Conservation (phyloP, 192 early-diverging fungal species). For the Coemansia aciculifera region DNA sequence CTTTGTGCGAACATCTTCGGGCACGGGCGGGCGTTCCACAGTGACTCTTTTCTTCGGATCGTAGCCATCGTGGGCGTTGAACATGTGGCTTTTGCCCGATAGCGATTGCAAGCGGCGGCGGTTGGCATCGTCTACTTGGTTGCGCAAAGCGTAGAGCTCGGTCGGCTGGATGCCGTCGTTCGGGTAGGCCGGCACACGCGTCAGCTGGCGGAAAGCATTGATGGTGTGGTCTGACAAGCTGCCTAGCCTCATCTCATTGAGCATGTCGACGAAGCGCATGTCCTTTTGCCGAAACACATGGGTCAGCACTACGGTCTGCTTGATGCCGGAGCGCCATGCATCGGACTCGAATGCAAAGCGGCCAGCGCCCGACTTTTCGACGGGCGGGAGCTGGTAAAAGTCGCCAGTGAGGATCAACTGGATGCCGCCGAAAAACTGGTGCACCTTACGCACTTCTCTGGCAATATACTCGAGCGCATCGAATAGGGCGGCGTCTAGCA, state of each 20-base stretch:
- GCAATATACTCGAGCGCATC: constrained; percentile 73
- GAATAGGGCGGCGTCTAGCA: constrained; percentile 73
- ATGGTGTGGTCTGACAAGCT: constrained; percentile 60
- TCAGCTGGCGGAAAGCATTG: constrained; percentile 53
- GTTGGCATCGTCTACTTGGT: constrained; percentile 78
- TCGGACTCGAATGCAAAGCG: constrained; percentile 68
- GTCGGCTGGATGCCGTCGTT: constrained; percentile 67
- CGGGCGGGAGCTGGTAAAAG: constrained; percentile 82
- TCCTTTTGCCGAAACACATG: constrained; percentile 89
- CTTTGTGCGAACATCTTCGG: constrained; percentile 28
- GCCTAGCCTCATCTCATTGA: constrained; percentile 86
- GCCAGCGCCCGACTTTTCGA: constrained; percentile 47
- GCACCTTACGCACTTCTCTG: constrained; percentile 45
- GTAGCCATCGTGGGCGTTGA: constrained; percentile 53
- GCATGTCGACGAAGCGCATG: constrained; percentile 71
- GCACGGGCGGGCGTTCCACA: background rate
- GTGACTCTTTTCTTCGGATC: constrained; percentile 3
- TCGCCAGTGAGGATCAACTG: constrained; percentile 77
- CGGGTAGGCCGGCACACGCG: constrained; percentile 57
- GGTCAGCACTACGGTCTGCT: constrained; percentile 64
- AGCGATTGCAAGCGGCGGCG: constrained; percentile 57
- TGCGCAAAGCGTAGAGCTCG: constrained; percentile 72
- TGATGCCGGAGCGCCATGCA: constrained; percentile 58
- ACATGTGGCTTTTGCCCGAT: constrained; percentile 52
- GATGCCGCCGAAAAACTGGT: constrained; percentile 72